Evolutionary conservation across 2,329 filamentous ascomycete genomes (phyloP).

Genomic region (Ilyonectria robusta): DNA sequence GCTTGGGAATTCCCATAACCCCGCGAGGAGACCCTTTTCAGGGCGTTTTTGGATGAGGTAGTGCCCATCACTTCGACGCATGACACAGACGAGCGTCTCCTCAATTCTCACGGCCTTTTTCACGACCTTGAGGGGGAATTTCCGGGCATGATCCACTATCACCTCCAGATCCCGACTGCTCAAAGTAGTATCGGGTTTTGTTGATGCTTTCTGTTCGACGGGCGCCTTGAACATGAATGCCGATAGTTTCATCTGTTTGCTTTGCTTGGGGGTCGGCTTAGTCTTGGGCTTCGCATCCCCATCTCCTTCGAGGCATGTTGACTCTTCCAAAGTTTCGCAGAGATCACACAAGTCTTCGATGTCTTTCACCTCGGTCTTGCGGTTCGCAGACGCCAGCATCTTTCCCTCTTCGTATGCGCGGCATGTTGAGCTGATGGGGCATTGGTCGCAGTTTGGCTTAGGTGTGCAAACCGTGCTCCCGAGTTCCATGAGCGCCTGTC

Average conservation of each 20-base stretch:
- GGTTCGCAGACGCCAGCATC: conserved; percentile 44
- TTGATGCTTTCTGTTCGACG: conserved; percentile 21
- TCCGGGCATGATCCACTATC: conserved; percentile 61
- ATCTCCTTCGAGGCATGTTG: conserved; percentile 39
- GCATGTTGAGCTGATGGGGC: conserved; percentile 66
- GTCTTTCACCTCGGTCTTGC: conserved; percentile 51
- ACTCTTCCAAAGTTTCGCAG: conserved; percentile 63
- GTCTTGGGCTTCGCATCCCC: conserved; percentile 7
- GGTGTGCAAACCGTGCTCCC: conserved; percentile 74
- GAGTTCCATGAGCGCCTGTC: conserved; percentile 76
- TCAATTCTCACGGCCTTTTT: conserved; percentile 69
- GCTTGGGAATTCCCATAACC: conserved; percentile 71
- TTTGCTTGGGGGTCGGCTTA: conserved; percentile 34
- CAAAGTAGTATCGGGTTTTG: conserved; percentile 30
- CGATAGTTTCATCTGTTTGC: conserved; percentile 52
- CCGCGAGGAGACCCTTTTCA: conserved; percentile 67
- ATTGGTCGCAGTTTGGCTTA: conserved; percentile 68
- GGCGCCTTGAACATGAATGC: conserved; percentile 54
- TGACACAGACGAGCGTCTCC: conserved; percentile 67
- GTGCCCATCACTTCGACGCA: conserved; percentile 59
- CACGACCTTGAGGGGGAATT: conserved; percentile 65
- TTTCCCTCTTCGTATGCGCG: conserved; percentile 65
- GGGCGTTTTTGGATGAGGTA: conserved; percentile 67
- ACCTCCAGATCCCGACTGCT: conserved; percentile 48
- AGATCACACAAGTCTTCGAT: conserved; percentile 67